Evolutionary conservation across 2,329 filamentous ascomycete genomes (phyloP).

Genomic region (Neonectria faginata): DNA sequence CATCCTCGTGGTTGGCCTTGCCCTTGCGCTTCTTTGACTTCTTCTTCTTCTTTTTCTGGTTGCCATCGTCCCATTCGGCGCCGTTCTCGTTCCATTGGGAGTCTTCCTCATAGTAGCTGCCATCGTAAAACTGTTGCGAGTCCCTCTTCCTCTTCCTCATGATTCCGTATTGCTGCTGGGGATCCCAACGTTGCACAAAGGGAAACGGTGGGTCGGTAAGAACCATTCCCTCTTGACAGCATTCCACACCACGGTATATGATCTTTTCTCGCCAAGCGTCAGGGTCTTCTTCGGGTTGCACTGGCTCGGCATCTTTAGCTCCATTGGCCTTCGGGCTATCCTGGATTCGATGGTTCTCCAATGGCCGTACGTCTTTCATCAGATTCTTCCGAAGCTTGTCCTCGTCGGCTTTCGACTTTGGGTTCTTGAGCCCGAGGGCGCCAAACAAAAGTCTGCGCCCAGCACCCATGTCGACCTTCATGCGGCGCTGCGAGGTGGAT

Average conservation of each 20-base stretch:
- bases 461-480: conserved; percentile 63
- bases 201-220: conserved; percentile 87
- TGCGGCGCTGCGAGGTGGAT: conserved; percentile 31
- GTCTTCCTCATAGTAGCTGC: conserved; percentile 46
- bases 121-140: conserved; percentile 51
- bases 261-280: conserved; percentile 82
- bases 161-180: conserved; percentile 67
- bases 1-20: conserved; percentile 33
- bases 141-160: conserved; percentile 63
- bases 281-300: conserved; percentile 55
- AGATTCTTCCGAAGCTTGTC: conserved; percentile 70
- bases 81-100: conserved; percentile 47
- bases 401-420: conserved; percentile 76
- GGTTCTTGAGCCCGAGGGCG: conserved; percentile 75
- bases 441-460: conserved; percentile 77
- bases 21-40: conserved; percentile 56
- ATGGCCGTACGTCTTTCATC: conserved; percentile 63
- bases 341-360: conserved; percentile 52
- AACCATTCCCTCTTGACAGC: conserved; percentile 74
- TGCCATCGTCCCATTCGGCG: conserved; percentile 52
- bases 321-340: conserved; percentile 28
- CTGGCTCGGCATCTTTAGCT: conserved; percentile 13
- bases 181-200: conserved; percentile 90
- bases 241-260: conserved; percentile 83
- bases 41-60: conserved; percentile 48